Percentiles rank a stretch among this genome's conserved stretches.
Conservation (phyloP, 2,329 filamentous ascomycete species). For the Botryotinia convoluta region DNA sequence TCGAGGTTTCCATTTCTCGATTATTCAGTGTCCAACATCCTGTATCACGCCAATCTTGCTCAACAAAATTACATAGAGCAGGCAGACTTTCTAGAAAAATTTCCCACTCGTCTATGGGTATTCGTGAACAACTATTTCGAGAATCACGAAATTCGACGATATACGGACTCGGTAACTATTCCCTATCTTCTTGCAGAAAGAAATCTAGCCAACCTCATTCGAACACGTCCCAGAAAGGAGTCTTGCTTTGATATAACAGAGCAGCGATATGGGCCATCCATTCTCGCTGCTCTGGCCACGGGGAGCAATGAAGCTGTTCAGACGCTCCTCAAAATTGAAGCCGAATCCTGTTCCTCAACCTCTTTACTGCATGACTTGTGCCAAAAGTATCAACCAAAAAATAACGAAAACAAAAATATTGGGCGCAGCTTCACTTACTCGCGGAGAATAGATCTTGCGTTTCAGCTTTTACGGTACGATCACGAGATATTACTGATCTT, state of each 20-base stretch:
- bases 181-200: slow-evolving; percentile 42
- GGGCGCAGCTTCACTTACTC: slow-evolving; percentile 23
- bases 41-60: slow-evolving; percentile 44
- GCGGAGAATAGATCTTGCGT: slow-evolving; percentile 12
- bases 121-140: slow-evolving; percentile 37
- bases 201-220: slow-evolving; percentile 34
- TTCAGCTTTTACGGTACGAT: slow-evolving; percentile 17
- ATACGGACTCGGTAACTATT: slow-evolving; percentile 32
- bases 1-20: slow-evolving; percentile 45
- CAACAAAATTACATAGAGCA: slow-evolving; percentile 38
- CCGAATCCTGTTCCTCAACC: background rate
- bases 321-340: slow-evolving; percentile 31
- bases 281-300: slow-evolving; percentile 41
- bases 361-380: slow-evolving; percentile 20
- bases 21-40: slow-evolving; percentile 44
- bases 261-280: slow-evolving; percentile 39
- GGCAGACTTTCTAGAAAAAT: slow-evolving; percentile 38
- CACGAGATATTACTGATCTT: slow-evolving; percentile 18
- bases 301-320: slow-evolving; percentile 34
- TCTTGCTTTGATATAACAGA: slow-evolving; percentile 30
- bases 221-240: slow-evolving; percentile 27
- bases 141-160: slow-evolving; percentile 30
- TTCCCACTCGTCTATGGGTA: slow-evolving; percentile 37
- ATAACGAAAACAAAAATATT: slow-evolving; percentile 11
- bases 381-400: slow-evolving; percentile 18